Percentiles rank a stretch among this genome's conserved stretches.
Evolutionary conservation across 768 basidiomycete genomes (phyloP).

Genomic region (Megacollybia marginata): DNA sequence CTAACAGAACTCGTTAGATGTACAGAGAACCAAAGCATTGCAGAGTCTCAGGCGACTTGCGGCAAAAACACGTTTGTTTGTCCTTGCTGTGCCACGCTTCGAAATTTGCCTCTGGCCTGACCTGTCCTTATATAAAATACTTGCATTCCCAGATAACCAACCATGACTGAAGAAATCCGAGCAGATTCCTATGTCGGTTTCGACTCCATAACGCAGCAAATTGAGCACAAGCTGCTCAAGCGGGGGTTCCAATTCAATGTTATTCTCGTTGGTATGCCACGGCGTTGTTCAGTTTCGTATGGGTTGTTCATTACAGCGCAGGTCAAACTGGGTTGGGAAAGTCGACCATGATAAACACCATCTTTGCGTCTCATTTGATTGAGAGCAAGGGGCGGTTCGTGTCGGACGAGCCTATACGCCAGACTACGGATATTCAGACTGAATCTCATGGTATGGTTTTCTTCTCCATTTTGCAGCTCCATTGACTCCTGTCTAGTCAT

Average conservation of each 20-base stretch:
- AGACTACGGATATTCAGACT: conserved; percentile 96
- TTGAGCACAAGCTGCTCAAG: conserved; percentile 98
- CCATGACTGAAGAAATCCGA: conserved; percentile 69
- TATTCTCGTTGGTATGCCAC: conserved; percentile 81
- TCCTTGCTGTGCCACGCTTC: too few relatives aligned
- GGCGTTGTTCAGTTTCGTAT: not conserved
- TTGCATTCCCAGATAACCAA: not conserved
- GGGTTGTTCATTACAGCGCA: conserved; percentile 18
- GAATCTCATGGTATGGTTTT: conserved; percentile 87
- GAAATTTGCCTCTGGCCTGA: too few relatives aligned
- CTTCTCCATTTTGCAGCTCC: not conserved
- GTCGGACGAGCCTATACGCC: conserved; percentile 82
- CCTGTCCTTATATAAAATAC: too few relatives aligned
- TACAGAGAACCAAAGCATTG: too few relatives aligned
- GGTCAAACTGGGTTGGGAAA: conserved; percentile 98
- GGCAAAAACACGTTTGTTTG: too few relatives aligned
- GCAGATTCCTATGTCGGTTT: conserved; percentile 95
- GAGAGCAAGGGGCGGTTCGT: conserved; percentile 94
- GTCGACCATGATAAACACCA: conserved; percentile 97
- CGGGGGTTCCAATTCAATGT: conserved; percentile 99
- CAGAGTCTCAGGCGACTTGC: too few relatives aligned
- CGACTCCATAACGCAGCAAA: conserved; percentile 95
- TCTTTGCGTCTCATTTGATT: conserved; percentile 97
- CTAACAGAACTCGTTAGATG: too few relatives aligned
- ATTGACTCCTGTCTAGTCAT: conserved; percentile 54